phyloP scores from a whole-genome alignment of 1,139 yeast species.

The Debaryomyces coudertii region DNA sequence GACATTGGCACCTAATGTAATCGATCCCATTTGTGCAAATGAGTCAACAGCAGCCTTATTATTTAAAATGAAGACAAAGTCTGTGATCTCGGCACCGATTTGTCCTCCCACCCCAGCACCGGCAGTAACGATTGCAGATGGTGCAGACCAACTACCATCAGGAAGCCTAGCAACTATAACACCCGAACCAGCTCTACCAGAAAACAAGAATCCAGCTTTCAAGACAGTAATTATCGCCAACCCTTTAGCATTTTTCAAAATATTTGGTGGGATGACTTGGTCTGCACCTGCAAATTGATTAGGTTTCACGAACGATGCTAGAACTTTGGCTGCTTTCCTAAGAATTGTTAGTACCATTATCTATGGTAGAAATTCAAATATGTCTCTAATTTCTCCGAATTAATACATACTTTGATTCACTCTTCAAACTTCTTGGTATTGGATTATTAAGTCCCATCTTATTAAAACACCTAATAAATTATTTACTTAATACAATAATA shows the following conservation, averaged over 20 bases:
- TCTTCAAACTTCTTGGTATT: conserved; percentile 83
- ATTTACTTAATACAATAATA: not conserved
- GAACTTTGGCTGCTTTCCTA: conserved; percentile 93
- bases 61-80: conserved; percentile 91
- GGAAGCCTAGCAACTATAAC: conserved; percentile 91
- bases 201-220: conserved; percentile 93
- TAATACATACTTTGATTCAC: conserved; percentile 79
- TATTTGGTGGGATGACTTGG: conserved; percentile 86
- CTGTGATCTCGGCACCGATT: conserved; percentile 94
- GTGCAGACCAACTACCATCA: conserved; percentile 98
- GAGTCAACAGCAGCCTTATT: conserved; percentile 87
- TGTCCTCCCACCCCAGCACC: conserved; percentile 99
- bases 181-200: conserved; percentile 98
- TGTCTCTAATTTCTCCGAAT: not conserved
- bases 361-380: not conserved
- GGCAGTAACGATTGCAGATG: conserved; percentile 92
- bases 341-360: conserved; percentile 11
- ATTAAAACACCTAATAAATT: not conserved
- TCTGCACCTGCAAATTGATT: conserved; percentile 92
- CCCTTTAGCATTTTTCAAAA: conserved; percentile 89
- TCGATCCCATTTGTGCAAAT: conserved; percentile 91
- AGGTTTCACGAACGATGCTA: conserved; percentile 91
- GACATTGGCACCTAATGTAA: conserved; percentile 92
- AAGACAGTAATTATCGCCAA: conserved; percentile 87
- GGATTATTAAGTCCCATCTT: conserved; percentile 81